Conservation (phyloP, 2,329 filamentous ascomycete genomes). For the Fusarium mangiferae region DNA sequence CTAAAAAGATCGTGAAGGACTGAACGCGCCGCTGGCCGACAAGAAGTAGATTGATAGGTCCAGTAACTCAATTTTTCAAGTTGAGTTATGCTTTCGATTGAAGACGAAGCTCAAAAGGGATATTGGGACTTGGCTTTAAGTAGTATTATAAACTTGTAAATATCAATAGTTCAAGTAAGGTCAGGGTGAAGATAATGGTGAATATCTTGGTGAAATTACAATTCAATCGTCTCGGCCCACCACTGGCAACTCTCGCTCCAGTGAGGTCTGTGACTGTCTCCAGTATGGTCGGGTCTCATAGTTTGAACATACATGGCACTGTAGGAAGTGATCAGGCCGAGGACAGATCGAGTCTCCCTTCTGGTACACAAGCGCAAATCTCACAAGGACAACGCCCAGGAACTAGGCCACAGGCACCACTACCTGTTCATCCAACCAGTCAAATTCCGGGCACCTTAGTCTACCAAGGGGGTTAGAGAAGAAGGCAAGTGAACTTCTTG, state of each 20-base stretch:
- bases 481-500: neutral
- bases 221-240: neutral
- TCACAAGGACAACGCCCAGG: neutral
- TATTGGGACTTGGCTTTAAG: too few species aligned
- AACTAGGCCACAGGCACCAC: neutral
- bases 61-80: too few species aligned
- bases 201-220: too few species aligned
- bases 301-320: neutral
- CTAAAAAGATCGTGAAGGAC: too few species aligned
- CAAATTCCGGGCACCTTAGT: rapidly evolving
- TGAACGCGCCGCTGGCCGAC: too few species aligned
- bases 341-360: neutral
- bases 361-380: neutral
- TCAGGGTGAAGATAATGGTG: too few species aligned
- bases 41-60: too few species aligned
- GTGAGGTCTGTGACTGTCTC: neutral
- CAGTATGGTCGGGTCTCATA: neutral
- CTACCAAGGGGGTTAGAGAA: neutral
- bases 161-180: too few species aligned
- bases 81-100: too few species aligned
- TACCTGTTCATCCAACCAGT: neutral
- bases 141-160: too few species aligned
- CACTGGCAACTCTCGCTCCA: neutral
- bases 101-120: too few species aligned
- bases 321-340: neutral